phyloP scores from a whole-genome alignment of 2,329 filamentous ascomycete species.

The Claviceps pazoutovae region DNA sequence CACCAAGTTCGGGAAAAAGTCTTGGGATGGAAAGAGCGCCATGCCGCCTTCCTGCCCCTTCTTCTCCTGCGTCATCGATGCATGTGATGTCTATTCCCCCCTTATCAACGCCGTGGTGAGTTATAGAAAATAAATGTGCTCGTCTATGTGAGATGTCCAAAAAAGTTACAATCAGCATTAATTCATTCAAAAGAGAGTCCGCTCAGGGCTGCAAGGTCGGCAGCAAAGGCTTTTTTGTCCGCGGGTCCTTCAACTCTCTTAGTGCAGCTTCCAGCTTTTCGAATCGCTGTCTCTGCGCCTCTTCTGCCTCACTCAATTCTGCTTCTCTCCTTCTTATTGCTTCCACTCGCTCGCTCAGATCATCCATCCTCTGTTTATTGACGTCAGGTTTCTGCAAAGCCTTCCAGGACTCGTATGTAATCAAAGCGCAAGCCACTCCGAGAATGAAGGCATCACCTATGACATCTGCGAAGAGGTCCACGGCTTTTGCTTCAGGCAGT shows the following conservation, averaged over 20 bases:
- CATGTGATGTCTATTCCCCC: background rate
- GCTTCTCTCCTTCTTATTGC: slow-evolving; percentile 35
- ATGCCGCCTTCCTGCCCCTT: background rate
- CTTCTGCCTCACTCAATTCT: slow-evolving; percentile 31
- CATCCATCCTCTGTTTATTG: slow-evolving; percentile 38
- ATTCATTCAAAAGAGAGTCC: background rate
- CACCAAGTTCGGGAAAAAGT: background rate
- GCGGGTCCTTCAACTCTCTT: slow-evolving; percentile 37
- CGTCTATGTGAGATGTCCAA: background rate
- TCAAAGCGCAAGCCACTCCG: slow-evolving; percentile 38
- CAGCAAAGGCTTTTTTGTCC: slow-evolving; percentile 40
- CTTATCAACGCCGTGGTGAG: background rate
- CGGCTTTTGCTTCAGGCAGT: slow-evolving; percentile 50
- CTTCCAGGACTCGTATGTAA: slow-evolving; percentile 49
- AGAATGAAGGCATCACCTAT: slow-evolving; percentile 51
- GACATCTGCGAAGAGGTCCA: slow-evolving; percentile 53
- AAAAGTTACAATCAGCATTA: background rate
- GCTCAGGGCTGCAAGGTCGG: slow-evolving; percentile 19
- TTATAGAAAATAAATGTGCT: background rate
- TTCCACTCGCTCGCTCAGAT: slow-evolving; percentile 33
- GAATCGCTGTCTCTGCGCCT: slow-evolving; percentile 33
- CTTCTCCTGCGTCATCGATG: background rate
- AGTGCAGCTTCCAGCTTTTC: slow-evolving; percentile 40
- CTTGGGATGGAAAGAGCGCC: slow-evolving; percentile 4
- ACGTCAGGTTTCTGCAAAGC: slow-evolving; percentile 45